These are phyloP conservation scores for Byssothecium circinans DNA, from an alignment of 2,329 filamentous ascomycete genomes.

Conservation along the genomic window DNA sequence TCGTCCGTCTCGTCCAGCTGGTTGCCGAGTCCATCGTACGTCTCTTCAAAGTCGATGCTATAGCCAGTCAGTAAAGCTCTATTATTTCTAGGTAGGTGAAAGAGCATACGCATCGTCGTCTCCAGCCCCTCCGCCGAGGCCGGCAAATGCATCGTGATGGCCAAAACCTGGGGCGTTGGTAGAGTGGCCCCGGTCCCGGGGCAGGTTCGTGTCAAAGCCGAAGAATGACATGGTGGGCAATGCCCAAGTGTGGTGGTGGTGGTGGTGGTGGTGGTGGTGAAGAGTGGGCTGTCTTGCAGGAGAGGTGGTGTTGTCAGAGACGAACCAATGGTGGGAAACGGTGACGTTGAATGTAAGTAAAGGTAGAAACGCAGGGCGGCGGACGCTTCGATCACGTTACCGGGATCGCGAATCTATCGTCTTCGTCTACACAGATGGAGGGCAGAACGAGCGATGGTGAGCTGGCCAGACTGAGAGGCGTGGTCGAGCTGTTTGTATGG, in stretches of 20 bases:
- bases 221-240: constrained; percentile 78
- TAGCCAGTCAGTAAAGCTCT: constrained; percentile 46
- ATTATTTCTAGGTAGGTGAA: constrained; percentile 1
- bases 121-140: constrained; percentile 63
- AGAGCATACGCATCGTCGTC: constrained; percentile 62
- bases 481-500: constrained; percentile 3
- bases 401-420: not conserved
- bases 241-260: constrained; percentile 6
- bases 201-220: constrained; percentile 74
- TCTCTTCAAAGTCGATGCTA: constrained; percentile 90
- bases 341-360: constrained; percentile 23
- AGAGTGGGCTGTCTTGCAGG: no score
- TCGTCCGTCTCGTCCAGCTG: constrained; percentile 90
- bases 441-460: not conserved
- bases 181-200: constrained; percentile 66
- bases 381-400: constrained; percentile 8
- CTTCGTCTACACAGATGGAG: not conserved
- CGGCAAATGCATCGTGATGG: constrained; percentile 86
- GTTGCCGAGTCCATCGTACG: constrained; percentile 92
- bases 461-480: not conserved
- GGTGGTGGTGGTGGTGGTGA: not conserved
- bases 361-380: constrained; percentile 11
- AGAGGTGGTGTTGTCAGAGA: not conserved
- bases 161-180: constrained; percentile 76
- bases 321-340: constrained; percentile 10